Base-by-base conservation (phyloP, 2,329 filamentous ascomycete genomes). In the Apiospora aurea region DNA sequence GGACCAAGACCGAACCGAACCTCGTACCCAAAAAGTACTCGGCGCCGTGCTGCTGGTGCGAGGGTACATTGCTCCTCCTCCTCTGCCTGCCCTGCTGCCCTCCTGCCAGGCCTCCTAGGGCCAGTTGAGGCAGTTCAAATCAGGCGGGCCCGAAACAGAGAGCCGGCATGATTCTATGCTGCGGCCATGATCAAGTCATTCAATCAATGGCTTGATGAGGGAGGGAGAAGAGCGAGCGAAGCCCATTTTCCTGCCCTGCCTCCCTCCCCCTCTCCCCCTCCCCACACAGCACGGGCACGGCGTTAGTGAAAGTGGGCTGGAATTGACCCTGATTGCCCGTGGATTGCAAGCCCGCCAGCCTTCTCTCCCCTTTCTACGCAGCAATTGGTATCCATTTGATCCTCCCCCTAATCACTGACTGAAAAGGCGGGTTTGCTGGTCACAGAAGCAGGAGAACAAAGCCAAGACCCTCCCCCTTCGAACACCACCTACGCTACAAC, bases 191-290 rank as follows among this genome's bases (percentile, higher is more conserved):
- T 64, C 57, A 64, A 64, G 34, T 64, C 29, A 64, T 41, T 13
- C 26, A 29, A 29, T 29, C 26, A 29, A 29, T 29, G 26, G 34
- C 8, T 10, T 16, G 29, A 29, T 8, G 29, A 64, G 21, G 16
- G 53, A 64, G 57, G 4, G 10, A 64, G 57, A 64, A 68, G 64
- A 71, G 66, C 46, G 24, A 53, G 34, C 21, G 29, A 46, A 46
- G 21, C 47, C 41, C 47, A 26, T 34, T 46, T 21, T 21, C 26
- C 7, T 14, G 51, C 43, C 18, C 26, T 14, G 51, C 43, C 18
- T 21, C 67, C 49, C 67, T 6, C 38, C 67, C 67, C 51, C 34
- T 29, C 67, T 34, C 61, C 73, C 74, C 74, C 75, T 74, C 49
- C 57, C 57, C 57, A 64, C 57, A 64, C 57, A 41, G 34, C 57